These are phyloP conservation scores for Exophiala xenobiotica DNA, from an alignment of 2,329 filamentous ascomycete genomes.

Conservation along the genomic window DNA sequence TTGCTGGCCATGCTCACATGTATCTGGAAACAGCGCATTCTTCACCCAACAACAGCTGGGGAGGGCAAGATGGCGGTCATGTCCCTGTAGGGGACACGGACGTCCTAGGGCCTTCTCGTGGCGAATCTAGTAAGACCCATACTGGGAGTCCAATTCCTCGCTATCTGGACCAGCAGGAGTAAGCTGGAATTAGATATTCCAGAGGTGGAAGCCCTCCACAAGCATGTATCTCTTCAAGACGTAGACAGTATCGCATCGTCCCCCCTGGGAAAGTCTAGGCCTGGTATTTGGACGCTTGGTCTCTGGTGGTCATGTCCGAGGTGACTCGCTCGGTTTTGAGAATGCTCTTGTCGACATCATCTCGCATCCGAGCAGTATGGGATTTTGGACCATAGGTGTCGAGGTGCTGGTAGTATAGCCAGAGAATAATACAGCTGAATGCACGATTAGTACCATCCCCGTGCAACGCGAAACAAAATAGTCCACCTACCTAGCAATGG, in stretches of 20 bases:
- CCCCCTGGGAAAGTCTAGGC: background rate
- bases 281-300: slow-evolving; percentile 10
- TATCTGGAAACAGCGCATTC: no score
- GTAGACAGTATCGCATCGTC: background rate
- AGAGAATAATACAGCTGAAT: slow-evolving; percentile 22
- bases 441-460: background rate
- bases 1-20: no score
- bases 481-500: slow-evolving; percentile 39
- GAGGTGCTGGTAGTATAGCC: slow-evolving; percentile 25
- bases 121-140: no score
- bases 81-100: no score
- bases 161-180: no score
- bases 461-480: background rate
- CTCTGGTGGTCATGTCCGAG: slow-evolving; percentile 5
- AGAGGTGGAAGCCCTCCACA: no score
- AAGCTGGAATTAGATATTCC: no score
- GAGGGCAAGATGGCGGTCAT: no score
- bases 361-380: slow-evolving; percentile 20
- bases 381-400: slow-evolving; percentile 24
- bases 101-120: no score
- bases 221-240: background rate
- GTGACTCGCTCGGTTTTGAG: slow-evolving; percentile 9
- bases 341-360: slow-evolving; percentile 23
- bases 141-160: no score
- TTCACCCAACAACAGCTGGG: no score